Base-by-base conservation (phyloP, 2,329 filamentous ascomycete species). In the Colletotrichum euphorbiae region DNA sequence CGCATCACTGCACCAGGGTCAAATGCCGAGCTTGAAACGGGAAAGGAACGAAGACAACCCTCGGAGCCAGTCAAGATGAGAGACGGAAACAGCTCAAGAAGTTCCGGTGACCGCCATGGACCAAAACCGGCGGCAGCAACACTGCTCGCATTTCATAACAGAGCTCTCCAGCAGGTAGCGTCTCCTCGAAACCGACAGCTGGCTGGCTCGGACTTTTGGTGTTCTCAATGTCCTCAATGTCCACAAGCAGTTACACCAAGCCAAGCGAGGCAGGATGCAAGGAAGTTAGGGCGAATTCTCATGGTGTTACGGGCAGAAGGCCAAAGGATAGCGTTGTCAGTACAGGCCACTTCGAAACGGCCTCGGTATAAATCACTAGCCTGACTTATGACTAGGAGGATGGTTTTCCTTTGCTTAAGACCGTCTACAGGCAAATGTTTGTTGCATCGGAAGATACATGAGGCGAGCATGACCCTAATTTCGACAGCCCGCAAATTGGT, bases 201-300 rank as follows among this genome's bases (percentile, higher is more conserved):
- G 51, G n/a, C 13, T 48, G 51, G n/a, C 13, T 48, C 50, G 62
- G 51, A 31, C 42, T 40, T 50, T 33, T 62, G 56, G 51, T 45
- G 9, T 57, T 12, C 36, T 19, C 46, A 21, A n/a, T 40, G 17
- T 24, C 51, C 36, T 19, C 46, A 21, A n/a, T 40, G 17, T 24
- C 51, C 33, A 21, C n/a, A 40, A 28, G 19, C 8, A 17, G 31
- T 19, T 17, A 28, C 55, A 13, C 46, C 61, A 59, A 12, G 17
- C 66, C 46, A 36, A 55, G 17, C 33, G 42, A 13, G 40, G 36
- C 6, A 21, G 33, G 21, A 6, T 43, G 43, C 52, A 36, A 54
- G 38, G 33, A 60, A 36, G 66, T 61, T 55, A 65, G 42, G 48
- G 61, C 8, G 17, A 46, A 15, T 7, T 52, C 17, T 38, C 6